A percentile compares a stretch with the other conserved stretches of the same genome.
phyloP scores from a whole-genome alignment of 1,284 basidiomycete genomes.

The Puccinia coronata region DNA sequence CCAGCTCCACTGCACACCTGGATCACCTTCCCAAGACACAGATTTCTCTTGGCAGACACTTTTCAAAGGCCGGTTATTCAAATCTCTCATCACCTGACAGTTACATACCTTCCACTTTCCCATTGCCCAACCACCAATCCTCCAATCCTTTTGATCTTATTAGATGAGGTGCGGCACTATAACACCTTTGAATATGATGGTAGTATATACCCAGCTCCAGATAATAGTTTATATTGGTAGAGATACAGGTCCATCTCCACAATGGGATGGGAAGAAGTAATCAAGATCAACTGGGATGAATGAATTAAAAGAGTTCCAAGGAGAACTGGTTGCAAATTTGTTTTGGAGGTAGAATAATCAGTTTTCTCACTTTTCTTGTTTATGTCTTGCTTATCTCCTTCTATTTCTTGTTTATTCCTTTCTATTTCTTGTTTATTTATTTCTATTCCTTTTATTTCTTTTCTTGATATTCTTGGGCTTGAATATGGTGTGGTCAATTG shows the following conservation, averaged over 20 bases:
- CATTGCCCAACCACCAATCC: neutral
- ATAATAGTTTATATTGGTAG: neutral
- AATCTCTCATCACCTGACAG: neutral
- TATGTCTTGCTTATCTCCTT: too few species aligned
- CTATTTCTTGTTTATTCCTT: too few species aligned
- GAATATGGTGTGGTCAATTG: too few species aligned
- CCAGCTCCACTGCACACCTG: neutral
- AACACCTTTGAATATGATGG: neutral
- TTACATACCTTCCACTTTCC: neutral
- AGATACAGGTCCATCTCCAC: neutral
- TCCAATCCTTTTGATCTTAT: neutral
- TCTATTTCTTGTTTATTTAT: too few species aligned
- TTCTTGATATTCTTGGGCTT: too few species aligned
- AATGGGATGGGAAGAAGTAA: neutral
- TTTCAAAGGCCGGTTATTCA: neutral
- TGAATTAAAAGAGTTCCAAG: neutral
- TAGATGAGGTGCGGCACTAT: neutral
- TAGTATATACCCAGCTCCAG: neutral
- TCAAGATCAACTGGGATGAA: neutral
- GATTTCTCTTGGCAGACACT: neutral
- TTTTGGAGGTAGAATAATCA: too few species aligned
- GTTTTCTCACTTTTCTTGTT: too few species aligned
- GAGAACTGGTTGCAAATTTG: neutral
- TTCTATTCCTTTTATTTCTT: too few species aligned
- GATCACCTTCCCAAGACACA: neutral